These are phyloP conservation scores for Strigomonas galati DNA, from an alignment of 208 protist genomes.

Conservation along the genomic window DNA sequence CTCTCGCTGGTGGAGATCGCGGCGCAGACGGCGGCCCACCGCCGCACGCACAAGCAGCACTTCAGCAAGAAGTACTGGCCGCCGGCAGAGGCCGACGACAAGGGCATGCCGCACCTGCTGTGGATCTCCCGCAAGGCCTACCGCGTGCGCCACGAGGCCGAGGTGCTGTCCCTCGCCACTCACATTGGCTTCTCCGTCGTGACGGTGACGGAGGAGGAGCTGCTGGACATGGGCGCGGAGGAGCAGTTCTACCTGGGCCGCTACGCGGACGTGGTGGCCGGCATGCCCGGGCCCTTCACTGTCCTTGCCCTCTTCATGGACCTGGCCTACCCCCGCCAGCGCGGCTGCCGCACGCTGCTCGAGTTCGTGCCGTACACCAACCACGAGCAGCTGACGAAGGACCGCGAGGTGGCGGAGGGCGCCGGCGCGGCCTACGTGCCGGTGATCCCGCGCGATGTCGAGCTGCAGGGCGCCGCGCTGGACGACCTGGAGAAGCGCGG, in stretches of 20 bases:
- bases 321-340: slow-evolving; percentile 15
- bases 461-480: slow-evolving; percentile 12
- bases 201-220: slow-evolving; percentile 17
- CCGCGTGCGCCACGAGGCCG: slow-evolving; percentile 22
- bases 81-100: background rate
- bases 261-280: slow-evolving; percentile 45
- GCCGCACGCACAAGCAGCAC: background rate
- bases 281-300: slow-evolving; percentile 34
- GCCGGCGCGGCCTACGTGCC: slow-evolving; percentile 22
- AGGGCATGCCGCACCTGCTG: slow-evolving; percentile 24
- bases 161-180: slow-evolving; percentile 23
- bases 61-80: slow-evolving; percentile 4
- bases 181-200: slow-evolving; percentile 40
- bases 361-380: slow-evolving; percentile 41
- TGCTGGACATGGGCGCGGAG: slow-evolving; percentile 20
- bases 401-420: slow-evolving; percentile 11
- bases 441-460: slow-evolving; percentile 25
- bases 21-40: slow-evolving; percentile 13
- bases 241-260: slow-evolving; percentile 39
- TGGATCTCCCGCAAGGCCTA: slow-evolving; percentile 25
- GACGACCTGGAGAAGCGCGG: slow-evolving; percentile 14
- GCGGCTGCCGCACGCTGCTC: slow-evolving; percentile 28
- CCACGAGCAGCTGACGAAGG: slow-evolving; percentile 14
- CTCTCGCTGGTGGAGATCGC: background rate
- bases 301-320: slow-evolving; percentile 49